A percentile compares a stretch with the other conserved stretches of the same genome.
phyloP scores from a whole-genome alignment of 1,284 basidiomycete genomes.

The Marasmius sp. region DNA sequence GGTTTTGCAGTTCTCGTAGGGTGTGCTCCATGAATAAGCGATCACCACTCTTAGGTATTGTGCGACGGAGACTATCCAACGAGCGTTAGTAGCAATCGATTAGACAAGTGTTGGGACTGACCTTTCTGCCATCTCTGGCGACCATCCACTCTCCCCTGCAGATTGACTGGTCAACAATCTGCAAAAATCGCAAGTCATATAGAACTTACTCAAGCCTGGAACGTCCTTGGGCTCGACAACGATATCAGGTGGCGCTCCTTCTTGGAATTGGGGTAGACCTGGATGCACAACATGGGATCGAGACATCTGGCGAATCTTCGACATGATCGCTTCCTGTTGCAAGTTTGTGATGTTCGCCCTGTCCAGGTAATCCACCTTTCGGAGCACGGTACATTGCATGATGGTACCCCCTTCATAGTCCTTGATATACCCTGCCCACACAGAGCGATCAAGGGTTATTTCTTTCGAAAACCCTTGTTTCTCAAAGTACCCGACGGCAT shows the following conservation, averaged over 20 bases:
- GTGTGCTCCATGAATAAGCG: constrained; percentile 79
- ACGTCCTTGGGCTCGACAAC: constrained; percentile 72
- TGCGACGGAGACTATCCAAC: neutral
- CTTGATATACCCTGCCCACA: constrained; percentile 99
- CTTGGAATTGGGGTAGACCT: constrained; percentile 80
- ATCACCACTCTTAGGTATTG: constrained; percentile 53
- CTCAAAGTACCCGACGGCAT: constrained; percentile 98
- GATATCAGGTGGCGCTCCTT: constrained; percentile 45
- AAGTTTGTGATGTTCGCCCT: constrained; percentile 76
- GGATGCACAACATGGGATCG: constrained; percentile 85
- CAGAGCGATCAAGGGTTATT: constrained; percentile 84
- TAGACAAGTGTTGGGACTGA: constrained; percentile 25
- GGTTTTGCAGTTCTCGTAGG: constrained; percentile 79
- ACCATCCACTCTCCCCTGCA: constrained; percentile 91
- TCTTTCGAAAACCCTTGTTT: constrained; percentile 99
- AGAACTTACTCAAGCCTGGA: constrained; percentile 75
- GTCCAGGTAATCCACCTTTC: constrained; percentile 87
- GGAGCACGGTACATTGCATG: constrained; percentile 97
- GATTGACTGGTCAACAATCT: constrained; percentile 5
- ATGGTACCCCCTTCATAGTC: constrained; percentile 99
- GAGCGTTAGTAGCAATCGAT: neutral
- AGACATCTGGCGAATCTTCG: constrained; percentile 88
- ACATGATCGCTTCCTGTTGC: constrained; percentile 88
- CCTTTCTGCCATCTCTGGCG: constrained; percentile 80
- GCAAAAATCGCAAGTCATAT: constrained; percentile 2